Evolutionary conservation across 1,139 yeast species (phyloP).

Genomic region (Blastobotrys persicus): DNA sequence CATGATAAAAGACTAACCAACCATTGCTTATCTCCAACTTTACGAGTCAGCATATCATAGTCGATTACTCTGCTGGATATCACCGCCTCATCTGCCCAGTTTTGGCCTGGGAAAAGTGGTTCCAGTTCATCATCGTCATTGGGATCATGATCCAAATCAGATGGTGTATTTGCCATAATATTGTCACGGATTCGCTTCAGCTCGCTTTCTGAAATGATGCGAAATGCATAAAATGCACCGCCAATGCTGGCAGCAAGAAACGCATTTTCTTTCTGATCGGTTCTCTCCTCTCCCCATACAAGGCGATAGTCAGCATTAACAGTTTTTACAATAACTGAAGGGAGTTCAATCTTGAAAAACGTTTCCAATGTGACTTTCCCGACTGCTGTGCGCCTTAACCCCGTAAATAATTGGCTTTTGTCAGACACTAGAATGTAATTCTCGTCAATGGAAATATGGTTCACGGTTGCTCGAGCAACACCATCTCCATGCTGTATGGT

Average conservation of each 20-base stretch:
- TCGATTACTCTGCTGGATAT: background rate
- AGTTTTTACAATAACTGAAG: constrained; percentile 15
- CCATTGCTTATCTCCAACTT: background rate
- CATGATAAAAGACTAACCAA: background rate
- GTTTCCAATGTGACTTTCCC: constrained; percentile 11
- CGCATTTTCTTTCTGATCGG: background rate
- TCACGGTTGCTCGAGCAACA: constrained; percentile 15
- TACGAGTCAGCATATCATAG: background rate
- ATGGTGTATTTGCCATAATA: background rate
- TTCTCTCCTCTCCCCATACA: constrained; percentile 12
- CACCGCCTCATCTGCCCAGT: constrained; percentile 3
- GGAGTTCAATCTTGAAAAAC: constrained; percentile 15
- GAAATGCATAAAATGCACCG: constrained; percentile 17
- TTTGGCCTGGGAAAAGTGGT: constrained; percentile 3
- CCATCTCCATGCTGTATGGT: constrained; percentile 17
- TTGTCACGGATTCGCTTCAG: background rate
- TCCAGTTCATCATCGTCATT: background rate
- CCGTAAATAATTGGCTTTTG: constrained; percentile 19
- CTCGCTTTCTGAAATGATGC: constrained; percentile 2
- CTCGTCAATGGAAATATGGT: constrained; percentile 17
- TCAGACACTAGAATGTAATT: constrained; percentile 20
- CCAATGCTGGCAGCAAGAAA: constrained; percentile 16
- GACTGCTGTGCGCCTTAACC: constrained; percentile 10
- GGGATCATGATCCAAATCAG: background rate
- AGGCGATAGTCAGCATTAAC: constrained; percentile 3